phyloP scores from a whole-genome alignment of 768 basidiomycete species.

The Lentinus tigrinus region DNA sequence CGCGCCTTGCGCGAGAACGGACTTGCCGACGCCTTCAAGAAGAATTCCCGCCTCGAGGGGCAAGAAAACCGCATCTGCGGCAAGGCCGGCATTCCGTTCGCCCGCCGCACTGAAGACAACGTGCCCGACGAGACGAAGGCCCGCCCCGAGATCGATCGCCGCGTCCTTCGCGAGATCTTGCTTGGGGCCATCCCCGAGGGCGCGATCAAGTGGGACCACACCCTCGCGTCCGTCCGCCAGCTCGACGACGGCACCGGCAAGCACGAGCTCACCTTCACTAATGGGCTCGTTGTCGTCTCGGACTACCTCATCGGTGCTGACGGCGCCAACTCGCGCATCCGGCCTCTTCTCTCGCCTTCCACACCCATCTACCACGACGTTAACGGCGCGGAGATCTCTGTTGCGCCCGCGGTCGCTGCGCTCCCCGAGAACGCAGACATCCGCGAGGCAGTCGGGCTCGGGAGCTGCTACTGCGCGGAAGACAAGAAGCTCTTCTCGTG shows the following conservation, averaged over 20 bases:
- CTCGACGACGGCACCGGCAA: not conserved
- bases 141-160: not conserved
- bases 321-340: conserved; percentile 40
- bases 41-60: not conserved
- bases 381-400: conserved; percentile 18
- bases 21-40: not conserved
- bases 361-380: conserved; percentile 36
- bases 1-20: conserved; percentile 1
- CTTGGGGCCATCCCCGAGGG: not conserved
- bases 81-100: not conserved
- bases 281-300: not conserved
- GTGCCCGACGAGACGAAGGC: not conserved
- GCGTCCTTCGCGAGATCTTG: not conserved
- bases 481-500: conserved; percentile 27
- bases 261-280: not conserved
- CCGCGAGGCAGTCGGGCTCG: conserved; percentile 25
- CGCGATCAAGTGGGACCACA: not conserved
- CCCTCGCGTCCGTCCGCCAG: not conserved
- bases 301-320: conserved; percentile 37
- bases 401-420: conserved; percentile 17
- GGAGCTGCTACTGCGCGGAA: conserved; percentile 27
- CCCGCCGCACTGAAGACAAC: not conserved
- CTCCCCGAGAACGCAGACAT: conserved; percentile 1
- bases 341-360: conserved; percentile 31
- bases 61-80: not conserved